Evolutionary conservation across 1,284 basidiomycete genomes (phyloP), one percentile per base, ranked within the genome.

Genomic region (Coriolopsis trogii): DNA sequence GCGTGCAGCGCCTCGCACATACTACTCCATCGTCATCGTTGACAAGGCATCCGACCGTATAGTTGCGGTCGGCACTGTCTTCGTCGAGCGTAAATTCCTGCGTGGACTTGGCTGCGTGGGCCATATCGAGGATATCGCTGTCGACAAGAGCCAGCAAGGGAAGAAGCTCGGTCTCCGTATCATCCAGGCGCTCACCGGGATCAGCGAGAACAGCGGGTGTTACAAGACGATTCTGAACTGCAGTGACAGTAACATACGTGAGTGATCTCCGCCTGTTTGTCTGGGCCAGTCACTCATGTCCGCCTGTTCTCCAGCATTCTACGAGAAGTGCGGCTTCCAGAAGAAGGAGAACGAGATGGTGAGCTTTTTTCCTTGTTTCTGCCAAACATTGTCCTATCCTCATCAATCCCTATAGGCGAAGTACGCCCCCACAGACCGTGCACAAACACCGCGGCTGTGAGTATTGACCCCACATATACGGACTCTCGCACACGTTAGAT

Each of bases 151-250:
- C 38, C 84, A 88, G 69, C 93, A 97, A 74, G 96, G 96, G 34
- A 91, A 89, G 73, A 91, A 91, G 65, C 80, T 99, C 26, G 96
- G 96, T 0, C 74, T 93, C 70, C 79, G 87, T 59, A 79, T 98
- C 62, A 96, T 99, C 67, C 81, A 92, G 60, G 86, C 89, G 4
- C 78, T 98, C 61, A 91, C 89, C 15, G 74, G 78, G 57, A 84
- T 95, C 67, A 88, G 89, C 62, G 85, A 93, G 78, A 76, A 70
- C 56, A 73, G 76, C 56, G 87, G 94, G 24, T 86, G 91, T 71
- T 98, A 98, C 76, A 98, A 99, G 85, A 94, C 93, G 18, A 98
- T 99, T 60, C 73, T 99, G 63, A 97, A 99, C 70, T 99, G 96
- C 72, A 93, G 83, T 66, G 85, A 93, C 57, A 79, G 82, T 46